Conservation (phyloP, 2,329 filamentous ascomycete species). For the Cytospora chrysosperma region DNA sequence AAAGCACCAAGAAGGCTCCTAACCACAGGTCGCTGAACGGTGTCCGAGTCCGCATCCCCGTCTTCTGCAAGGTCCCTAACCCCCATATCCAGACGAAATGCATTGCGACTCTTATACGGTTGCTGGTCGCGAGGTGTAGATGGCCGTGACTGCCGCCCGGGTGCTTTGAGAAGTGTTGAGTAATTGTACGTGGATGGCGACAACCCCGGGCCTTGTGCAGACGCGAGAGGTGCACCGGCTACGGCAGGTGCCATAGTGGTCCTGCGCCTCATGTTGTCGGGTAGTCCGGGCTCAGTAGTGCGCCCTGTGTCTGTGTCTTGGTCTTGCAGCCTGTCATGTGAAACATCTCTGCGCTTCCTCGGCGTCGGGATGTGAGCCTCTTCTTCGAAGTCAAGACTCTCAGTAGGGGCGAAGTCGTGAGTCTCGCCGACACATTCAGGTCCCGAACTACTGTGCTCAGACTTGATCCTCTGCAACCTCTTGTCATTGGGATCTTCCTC, state of each 20-base stretch:
- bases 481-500: conserved; percentile 24
- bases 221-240: background rate
- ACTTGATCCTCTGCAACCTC: conserved; percentile 41
- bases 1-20: conserved; percentile 16
- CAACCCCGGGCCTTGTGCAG: background rate
- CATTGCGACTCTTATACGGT: background rate
- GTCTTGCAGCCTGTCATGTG: background rate
- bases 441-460: conserved; percentile 39
- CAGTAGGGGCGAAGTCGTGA: conserved; percentile 41
- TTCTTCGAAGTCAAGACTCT: conserved; percentile 62
- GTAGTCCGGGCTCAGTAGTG: background rate
- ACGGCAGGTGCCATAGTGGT: background rate
- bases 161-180: background rate
- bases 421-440: conserved; percentile 30
- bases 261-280: background rate
- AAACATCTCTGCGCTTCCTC: conserved; percentile 33
- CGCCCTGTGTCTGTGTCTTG: background rate
- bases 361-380: conserved; percentile 45
- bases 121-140: background rate
- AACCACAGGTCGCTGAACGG: conserved; percentile 3
- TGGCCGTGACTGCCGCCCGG: conserved; percentile 16
- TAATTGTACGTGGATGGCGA: background rate
- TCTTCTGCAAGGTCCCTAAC: conserved; percentile 21
- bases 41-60: background rate
- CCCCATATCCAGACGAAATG: conserved; percentile 9